Conservation (phyloP, 2,329 filamentous ascomycete species). For the Hypoxylon sp. region DNA sequence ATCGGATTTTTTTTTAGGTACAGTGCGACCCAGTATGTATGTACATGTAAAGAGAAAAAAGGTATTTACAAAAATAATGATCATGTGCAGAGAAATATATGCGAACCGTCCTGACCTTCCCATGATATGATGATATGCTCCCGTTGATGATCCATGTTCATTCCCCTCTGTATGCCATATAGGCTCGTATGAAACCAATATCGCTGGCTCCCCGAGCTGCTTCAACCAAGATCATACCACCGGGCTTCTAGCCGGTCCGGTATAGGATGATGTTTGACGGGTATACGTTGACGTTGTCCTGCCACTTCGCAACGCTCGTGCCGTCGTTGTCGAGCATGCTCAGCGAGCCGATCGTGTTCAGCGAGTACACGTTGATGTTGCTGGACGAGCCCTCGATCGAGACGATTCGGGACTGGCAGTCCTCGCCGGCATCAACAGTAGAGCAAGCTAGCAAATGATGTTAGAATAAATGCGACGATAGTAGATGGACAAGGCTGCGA, state of each 20-base stretch:
- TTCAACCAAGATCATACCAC: not conserved
- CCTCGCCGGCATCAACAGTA: conserved; percentile 51
- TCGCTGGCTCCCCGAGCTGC: conserved; percentile 1
- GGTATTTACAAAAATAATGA: conserved; percentile 28
- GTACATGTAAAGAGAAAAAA: conserved; percentile 16
- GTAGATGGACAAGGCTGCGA: not conserved
- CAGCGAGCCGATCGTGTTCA: conserved; percentile 60
- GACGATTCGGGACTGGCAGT: conserved; percentile 56
- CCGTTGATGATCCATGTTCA: conserved; percentile 6
- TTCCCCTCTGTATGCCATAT: conserved; percentile 2
- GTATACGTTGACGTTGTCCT: conserved; percentile 51
- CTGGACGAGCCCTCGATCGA: conserved; percentile 53
- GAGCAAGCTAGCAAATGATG: conserved; percentile 49
- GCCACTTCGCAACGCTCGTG: conserved; percentile 47
- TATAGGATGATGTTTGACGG: conserved; percentile 50
- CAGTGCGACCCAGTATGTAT: conserved; percentile 38
- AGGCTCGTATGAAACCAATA: not conserved
- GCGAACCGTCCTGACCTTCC: conserved; percentile 10
- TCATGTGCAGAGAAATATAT: conserved; percentile 37
- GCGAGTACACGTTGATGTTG: conserved; percentile 57
- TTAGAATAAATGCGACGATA: not conserved
- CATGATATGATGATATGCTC: conserved; percentile 20
- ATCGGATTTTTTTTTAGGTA: conserved; percentile 9
- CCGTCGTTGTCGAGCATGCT: conserved; percentile 55
- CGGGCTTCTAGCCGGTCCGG: conserved; percentile 42